Evolutionary conservation across 257 asterid genomes (phyloP).

Genomic region (Solanum virginianum): DNA sequence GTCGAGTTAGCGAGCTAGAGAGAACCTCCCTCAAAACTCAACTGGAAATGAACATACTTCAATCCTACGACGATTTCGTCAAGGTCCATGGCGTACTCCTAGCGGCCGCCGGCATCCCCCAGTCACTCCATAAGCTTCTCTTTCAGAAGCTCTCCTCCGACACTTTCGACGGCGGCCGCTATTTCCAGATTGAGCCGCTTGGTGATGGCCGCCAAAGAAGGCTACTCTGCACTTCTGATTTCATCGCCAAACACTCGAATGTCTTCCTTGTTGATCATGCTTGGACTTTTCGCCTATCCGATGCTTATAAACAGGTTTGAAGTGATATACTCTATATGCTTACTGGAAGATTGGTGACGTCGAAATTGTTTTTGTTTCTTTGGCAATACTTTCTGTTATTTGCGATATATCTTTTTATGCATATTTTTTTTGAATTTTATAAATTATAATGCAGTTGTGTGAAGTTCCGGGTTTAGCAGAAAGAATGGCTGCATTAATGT

Average conservation of each 20-base stretch:
- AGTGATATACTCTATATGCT: background rate
- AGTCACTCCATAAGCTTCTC: constrained; percentile 50
- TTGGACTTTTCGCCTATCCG: constrained; percentile 89
- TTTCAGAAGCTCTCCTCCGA: constrained; percentile 70
- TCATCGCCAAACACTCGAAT: constrained; percentile 45
- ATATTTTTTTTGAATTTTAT: background rate
- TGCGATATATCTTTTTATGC: background rate
- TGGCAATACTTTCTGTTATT: background rate
- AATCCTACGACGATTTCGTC: constrained; percentile 53
- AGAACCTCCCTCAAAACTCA: background rate
- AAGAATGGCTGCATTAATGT: constrained; percentile 90
- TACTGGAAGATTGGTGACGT: background rate
- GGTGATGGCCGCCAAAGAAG: constrained; percentile 76
- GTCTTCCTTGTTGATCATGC: constrained; percentile 92
- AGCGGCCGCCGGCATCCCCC: constrained; percentile 78
- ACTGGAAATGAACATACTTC: background rate
- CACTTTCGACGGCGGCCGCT: constrained; percentile 76
- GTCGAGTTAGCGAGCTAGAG: background rate
- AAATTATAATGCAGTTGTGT: constrained; percentile 45
- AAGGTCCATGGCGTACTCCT: constrained; percentile 65
- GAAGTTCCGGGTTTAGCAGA: constrained; percentile 85
- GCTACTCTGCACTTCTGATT: constrained; percentile 43
- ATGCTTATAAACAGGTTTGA: constrained; percentile 40
- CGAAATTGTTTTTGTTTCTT: background rate
- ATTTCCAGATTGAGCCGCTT: constrained; percentile 79